These are phyloP conservation scores for Colletotrichum siamense DNA, from an alignment of 2,329 filamentous ascomycete species.

Conservation along the genomic window DNA sequence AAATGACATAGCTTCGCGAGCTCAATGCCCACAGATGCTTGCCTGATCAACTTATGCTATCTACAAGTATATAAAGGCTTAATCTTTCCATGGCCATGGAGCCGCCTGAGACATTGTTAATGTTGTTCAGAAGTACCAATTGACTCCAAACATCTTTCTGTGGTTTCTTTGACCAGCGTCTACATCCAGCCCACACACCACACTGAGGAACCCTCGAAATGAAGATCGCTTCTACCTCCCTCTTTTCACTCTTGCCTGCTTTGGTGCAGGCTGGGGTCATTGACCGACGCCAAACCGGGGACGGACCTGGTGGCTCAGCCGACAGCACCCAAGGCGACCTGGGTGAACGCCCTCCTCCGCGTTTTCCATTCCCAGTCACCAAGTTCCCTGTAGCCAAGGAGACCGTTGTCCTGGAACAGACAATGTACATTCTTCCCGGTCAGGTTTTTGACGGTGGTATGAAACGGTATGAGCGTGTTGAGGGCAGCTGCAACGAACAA, in stretches of 20 bases:
- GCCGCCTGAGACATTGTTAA: background rate
- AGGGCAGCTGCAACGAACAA: constrained; percentile 48
- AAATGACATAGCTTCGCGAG: background rate
- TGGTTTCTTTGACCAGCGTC: background rate
- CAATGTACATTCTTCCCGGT: constrained; percentile 36
- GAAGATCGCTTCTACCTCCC: constrained; percentile 25
- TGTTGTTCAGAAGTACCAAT: background rate
- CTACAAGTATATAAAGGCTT: background rate
- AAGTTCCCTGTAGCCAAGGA: constrained; percentile 33
- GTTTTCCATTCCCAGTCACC: constrained; percentile 33
- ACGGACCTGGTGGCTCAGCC: constrained; percentile 25
- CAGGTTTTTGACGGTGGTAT: constrained; percentile 38
- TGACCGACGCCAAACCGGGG: constrained; percentile 27
- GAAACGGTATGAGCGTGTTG: constrained; percentile 42
- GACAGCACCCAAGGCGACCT: constrained; percentile 32
- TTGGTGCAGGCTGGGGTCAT: constrained; percentile 23
- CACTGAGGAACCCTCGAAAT: constrained; percentile 9
- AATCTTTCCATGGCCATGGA: background rate
- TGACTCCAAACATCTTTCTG: background rate
- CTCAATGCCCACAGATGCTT: background rate
- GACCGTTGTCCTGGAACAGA: constrained; percentile 28
- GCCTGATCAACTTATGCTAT: background rate
- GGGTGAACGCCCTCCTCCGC: constrained; percentile 29
- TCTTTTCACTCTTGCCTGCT: constrained; percentile 25
- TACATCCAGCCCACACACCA: background rate